Evolutionary conservation across 2,329 filamentous ascomycete species (phyloP), one percentile per base, ranked within the genome.

Genomic region (Alternaria viburni): DNA sequence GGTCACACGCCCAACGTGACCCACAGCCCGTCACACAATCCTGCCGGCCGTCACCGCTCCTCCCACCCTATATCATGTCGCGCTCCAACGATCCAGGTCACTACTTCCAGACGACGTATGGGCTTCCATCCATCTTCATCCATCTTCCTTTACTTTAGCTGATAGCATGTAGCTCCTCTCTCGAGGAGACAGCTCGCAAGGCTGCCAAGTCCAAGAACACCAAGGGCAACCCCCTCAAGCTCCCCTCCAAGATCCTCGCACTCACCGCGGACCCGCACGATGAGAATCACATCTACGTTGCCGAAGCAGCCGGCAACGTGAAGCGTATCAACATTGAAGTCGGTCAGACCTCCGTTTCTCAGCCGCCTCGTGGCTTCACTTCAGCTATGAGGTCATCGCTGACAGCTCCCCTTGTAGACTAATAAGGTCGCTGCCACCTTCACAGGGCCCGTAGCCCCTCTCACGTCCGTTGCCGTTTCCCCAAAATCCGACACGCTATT

Each of bases 91-190:
- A 97, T 75, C 86, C 90, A 55, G 90, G 91, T 28, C 89, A 96
- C 76, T 98, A 96, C 84, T 98, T 98, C 77, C 92, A 97, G 81
- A 96, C 93, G 28, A 91, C 94, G 93, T 96, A 82, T 81, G 89
- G n/a, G 79, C 44, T 46, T 54, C 50, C 26, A 51, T 52, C 52
- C 11, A 9, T 46, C 51, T 54, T 50, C 26, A 51, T 49, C 52
- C 11, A 9, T 46, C 51, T 25, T 32, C 32, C 30, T 36, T 45
- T 15, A 59, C 44, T 57, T 54, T 61, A 43, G 59, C 57, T 67
- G 61, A 76, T 74, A 63, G 62, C 65, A 43, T 57, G 65, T 67
- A 86, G 82, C 63, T 82, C 86, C 49, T 82, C 86, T 25, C 75
- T 85, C 59, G 76, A 81, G 67, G 83, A 86, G 70, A 83, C 83